Evolutionary conservation across 2,329 filamentous ascomycete genomes (phyloP).

Genomic region (Esteya vermicola): DNA sequence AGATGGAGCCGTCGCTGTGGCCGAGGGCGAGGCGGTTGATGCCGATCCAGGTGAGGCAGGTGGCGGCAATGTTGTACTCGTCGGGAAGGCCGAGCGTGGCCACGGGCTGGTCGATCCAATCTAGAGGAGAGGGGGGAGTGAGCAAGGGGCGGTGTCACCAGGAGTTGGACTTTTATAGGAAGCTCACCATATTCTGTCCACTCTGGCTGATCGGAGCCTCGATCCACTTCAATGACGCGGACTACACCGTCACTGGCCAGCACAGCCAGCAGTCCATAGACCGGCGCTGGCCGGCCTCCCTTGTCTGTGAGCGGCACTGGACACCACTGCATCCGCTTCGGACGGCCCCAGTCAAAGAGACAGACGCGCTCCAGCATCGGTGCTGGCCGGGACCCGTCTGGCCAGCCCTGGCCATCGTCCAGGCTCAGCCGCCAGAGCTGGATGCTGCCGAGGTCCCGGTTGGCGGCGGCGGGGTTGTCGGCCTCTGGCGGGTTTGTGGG

Average conservation of each 20-base stretch:
- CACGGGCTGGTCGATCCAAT: constrained; percentile 28
- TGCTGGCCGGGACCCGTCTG: constrained; percentile 9
- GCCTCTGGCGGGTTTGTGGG: too few species aligned
- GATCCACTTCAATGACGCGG: constrained; percentile 29
- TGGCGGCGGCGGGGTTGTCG: constrained; percentile 9
- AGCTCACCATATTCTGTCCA: constrained; percentile 24
- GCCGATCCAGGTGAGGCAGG: constrained; percentile 39
- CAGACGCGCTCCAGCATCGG: constrained; percentile 22
- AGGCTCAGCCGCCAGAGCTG: constrained; percentile 39
- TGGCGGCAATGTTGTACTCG: constrained; percentile 34
- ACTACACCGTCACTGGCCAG: constrained; percentile 37
- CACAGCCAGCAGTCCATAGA: constrained; percentile 27
- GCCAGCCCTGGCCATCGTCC: constrained; percentile 9
- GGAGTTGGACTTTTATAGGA: too few species aligned
- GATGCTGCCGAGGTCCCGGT: constrained; percentile 28
- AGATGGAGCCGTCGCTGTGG: constrained; percentile 41
- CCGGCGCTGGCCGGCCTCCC: neutral
- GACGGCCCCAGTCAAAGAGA: constrained; percentile 36
- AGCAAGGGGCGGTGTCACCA: neutral
- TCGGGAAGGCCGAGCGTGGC: constrained; percentile 28
- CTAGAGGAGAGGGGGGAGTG: constrained; percentile 19
- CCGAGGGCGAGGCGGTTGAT: constrained; percentile 40
- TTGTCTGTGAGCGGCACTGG: constrained; percentile 23
- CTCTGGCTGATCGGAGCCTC: constrained; percentile 3
- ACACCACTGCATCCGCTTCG: constrained; percentile 38